These are phyloP conservation scores for Eimeria praecox DNA, from an alignment of 169 alveolate genomes.

Conservation along the genomic window DNA sequence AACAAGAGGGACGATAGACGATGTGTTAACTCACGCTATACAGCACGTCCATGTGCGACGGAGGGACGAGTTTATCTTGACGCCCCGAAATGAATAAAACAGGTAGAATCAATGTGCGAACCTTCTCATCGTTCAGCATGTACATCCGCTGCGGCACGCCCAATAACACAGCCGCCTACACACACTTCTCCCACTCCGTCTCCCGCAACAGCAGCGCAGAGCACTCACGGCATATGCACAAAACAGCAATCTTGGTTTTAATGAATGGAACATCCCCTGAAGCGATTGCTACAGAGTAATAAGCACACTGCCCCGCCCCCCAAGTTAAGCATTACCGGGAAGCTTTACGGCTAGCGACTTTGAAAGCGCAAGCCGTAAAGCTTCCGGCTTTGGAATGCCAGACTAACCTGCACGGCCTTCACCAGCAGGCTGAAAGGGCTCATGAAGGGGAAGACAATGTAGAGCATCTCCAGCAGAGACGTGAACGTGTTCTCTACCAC, in stretches of 20 bases:
- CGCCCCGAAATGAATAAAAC: conserved; percentile 76
- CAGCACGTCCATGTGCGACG: conserved; percentile 72
- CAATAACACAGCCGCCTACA: neutral
- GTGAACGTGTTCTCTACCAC: conserved; percentile 90
- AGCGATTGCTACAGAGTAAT: neutral
- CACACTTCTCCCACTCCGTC: neutral
- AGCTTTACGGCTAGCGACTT: neutral
- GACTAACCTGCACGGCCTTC: conserved; percentile 67
- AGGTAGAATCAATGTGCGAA: conserved; percentile 60
- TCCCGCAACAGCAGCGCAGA: neutral
- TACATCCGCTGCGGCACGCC: conserved; percentile 53
- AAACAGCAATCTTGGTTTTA: neutral
- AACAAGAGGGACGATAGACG: neutral
- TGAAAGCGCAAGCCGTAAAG: neutral
- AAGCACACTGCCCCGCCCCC: neutral
- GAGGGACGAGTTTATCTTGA: conserved; percentile 64
- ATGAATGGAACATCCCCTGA: neutral
- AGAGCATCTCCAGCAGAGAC: conserved; percentile 84
- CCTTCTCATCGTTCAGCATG: conserved; percentile 62
- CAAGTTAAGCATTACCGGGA: neutral
- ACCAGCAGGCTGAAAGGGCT: conserved; percentile 70
- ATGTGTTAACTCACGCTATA: conserved; percentile 11
- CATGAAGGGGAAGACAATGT: conserved; percentile 82
- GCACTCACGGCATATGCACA: neutral
- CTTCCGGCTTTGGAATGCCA: too few species aligned